These are phyloP conservation scores for Ilex asprella DNA, from an alignment of 257 asterid genomes.

Conservation along the genomic window DNA sequence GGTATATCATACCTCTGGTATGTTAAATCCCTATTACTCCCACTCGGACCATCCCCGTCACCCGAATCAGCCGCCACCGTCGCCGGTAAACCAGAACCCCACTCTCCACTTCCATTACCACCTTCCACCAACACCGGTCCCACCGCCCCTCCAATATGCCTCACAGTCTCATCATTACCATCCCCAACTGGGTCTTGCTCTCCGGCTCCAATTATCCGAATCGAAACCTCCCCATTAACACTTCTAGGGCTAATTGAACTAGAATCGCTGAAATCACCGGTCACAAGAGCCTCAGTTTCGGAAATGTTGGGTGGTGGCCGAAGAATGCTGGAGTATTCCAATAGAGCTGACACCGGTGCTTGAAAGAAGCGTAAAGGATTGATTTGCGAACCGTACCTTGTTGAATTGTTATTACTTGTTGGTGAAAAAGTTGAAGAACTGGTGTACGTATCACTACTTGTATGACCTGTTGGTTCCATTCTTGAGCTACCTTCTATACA, in stretches of 20 bases:
- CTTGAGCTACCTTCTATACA: no score
- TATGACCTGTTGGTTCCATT: not conserved
- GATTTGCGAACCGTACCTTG: not conserved
- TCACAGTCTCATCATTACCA: constrained; percentile 25
- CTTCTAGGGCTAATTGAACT: constrained; percentile 1
- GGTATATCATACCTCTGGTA: constrained; percentile 75
- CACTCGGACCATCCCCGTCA: constrained; percentile 8
- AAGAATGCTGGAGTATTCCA: not conserved
- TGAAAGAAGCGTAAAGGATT: not conserved
- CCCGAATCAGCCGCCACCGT: constrained; percentile 9
- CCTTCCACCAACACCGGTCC: constrained; percentile 8
- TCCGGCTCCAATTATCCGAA: constrained; percentile 53
- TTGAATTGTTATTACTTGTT: not conserved
- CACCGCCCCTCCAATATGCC: constrained; percentile 21
- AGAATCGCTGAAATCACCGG: not conserved
- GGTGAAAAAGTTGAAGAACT: not conserved
- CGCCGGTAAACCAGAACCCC: not conserved
- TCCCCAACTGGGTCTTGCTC: constrained; percentile 30
- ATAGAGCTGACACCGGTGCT: not conserved
- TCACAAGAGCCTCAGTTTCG: not conserved
- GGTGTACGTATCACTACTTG: not conserved
- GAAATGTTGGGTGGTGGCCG: not conserved
- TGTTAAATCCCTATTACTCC: constrained; percentile 36
- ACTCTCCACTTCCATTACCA: constrained; percentile 2
- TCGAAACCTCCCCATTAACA: constrained; percentile 64